Evolutionary conservation across 768 basidiomycete species (phyloP).

Genomic region (Coprinopsis cinerea): DNA sequence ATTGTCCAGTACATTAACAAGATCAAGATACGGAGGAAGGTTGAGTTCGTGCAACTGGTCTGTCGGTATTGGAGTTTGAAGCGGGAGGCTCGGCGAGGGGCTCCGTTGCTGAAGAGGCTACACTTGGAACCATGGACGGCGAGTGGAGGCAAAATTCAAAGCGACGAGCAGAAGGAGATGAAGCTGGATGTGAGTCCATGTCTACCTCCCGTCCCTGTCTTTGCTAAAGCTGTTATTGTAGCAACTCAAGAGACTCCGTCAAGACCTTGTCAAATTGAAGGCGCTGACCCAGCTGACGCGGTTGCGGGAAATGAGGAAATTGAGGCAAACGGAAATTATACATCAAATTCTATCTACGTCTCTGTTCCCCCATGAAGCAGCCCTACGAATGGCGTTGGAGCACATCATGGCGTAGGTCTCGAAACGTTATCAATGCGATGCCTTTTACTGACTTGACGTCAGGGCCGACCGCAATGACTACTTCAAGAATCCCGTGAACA

Average conservation of each 20-base stretch:
- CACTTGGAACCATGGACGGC: constrained; percentile 99
- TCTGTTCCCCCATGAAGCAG: constrained; percentile 61
- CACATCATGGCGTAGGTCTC: constrained; percentile 54
- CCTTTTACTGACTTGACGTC: constrained; percentile 1
- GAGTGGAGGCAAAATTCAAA: constrained; percentile 57
- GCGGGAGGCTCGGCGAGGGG: constrained; percentile 87
- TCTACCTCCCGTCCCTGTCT: not conserved
- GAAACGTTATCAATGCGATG: not conserved
- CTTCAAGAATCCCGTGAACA: constrained; percentile 82
- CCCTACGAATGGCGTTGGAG: constrained; percentile 60
- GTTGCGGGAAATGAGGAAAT: constrained; percentile 80
- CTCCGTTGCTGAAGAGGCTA: constrained; percentile 85
- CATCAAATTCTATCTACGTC: constrained; percentile 56
- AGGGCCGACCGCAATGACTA: constrained; percentile 70
- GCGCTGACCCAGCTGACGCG: constrained; percentile 59
- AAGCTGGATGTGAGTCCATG: constrained; percentile 65
- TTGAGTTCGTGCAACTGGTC: constrained; percentile 67
- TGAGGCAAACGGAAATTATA: constrained; percentile 59
- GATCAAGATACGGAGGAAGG: constrained; percentile 67
- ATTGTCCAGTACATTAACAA: constrained; percentile 70
- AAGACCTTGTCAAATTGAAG: constrained; percentile 72
- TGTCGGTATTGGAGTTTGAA: constrained; percentile 98
- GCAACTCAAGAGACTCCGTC: constrained; percentile 58
- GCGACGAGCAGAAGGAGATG: constrained; percentile 75
- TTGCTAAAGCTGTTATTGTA: constrained; percentile 17